Conservation (phyloP, 2,329 filamentous ascomycete genomes). For the Aspergillus arachidicola region DNA sequence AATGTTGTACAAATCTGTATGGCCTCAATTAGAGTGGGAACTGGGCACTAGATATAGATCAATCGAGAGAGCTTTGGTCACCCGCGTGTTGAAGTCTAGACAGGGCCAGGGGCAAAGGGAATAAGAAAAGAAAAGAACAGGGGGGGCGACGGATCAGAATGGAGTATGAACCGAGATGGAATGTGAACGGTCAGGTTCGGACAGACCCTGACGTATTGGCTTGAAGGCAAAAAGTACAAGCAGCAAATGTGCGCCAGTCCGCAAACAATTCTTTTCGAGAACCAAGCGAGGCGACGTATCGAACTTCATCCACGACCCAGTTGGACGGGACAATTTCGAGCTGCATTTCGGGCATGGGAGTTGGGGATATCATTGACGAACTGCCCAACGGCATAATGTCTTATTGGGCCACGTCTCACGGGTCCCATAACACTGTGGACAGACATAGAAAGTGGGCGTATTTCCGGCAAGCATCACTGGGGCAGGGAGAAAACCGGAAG, state of each 20-base stretch:
- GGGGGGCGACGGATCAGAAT: conserved; percentile 25
- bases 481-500: conserved; percentile 30
- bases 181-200: conserved; percentile 29
- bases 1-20: conserved; percentile 19
- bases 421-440: conserved; percentile 30
- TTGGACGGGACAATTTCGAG: conserved; percentile 31
- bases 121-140: conserved; percentile 18
- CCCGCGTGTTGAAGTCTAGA: conserved; percentile 28
- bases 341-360: conserved; percentile 32
- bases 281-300: conserved; percentile 41
- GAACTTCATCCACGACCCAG: conserved; percentile 31
- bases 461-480: conserved; percentile 27
- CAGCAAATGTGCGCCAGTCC: conserved; percentile 33
- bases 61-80: conserved; percentile 25
- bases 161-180: conserved; percentile 23
- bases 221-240: conserved; percentile 26
- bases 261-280: conserved; percentile 31
- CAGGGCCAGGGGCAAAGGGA: conserved; percentile 25
- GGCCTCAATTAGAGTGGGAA: conserved; percentile 8
- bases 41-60: conserved; percentile 25
- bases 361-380: conserved; percentile 38
- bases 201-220: conserved; percentile 30
- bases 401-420: conserved; percentile 48
- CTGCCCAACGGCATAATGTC: conserved; percentile 30
- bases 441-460: conserved; percentile 24